Conservation (phyloP, 208 protist genomes). For the Plasmodiophora brassicae region DNA sequence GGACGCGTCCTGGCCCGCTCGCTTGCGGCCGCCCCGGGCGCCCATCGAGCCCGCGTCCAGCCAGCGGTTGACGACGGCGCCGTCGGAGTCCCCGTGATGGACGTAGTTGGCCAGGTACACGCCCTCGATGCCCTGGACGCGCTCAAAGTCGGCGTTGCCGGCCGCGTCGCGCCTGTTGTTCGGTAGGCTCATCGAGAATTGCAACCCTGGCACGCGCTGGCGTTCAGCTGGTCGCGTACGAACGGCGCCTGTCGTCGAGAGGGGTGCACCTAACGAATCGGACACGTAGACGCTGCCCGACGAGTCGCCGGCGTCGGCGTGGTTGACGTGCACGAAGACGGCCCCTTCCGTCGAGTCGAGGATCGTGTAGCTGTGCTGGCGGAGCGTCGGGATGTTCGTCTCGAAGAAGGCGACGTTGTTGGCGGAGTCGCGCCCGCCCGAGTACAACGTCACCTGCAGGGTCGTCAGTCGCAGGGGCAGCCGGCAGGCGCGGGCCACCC, state of each 20-base stretch:
- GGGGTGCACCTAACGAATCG: slow-evolving; percentile 28
- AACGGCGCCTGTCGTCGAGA: not conserved
- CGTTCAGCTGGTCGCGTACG: not conserved
- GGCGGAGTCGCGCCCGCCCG: not conserved
- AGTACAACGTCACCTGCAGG: not conserved
- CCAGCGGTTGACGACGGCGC: not conserved
- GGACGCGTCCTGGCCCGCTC: not conserved
- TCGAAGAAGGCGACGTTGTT: not conserved
- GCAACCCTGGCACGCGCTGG: not conserved
- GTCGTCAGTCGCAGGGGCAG: not conserved
- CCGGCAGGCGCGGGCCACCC: not conserved
- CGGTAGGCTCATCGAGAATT: slow-evolving; percentile 32
- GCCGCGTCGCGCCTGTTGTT: slow-evolving; percentile 34
- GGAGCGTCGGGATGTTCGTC: not conserved
- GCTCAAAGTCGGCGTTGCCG: slow-evolving; percentile 42
- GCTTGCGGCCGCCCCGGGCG: too few relatives aligned
- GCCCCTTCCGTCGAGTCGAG: slow-evolving; percentile 40
- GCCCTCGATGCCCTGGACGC: slow-evolving; percentile 41
- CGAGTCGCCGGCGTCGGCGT: slow-evolving; percentile 27
- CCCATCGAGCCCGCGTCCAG: not conserved
- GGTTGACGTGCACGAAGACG: slow-evolving; percentile 48
- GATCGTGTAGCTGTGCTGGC: slow-evolving; percentile 44
- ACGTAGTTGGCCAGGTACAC: slow-evolving; percentile 48
- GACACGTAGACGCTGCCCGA: slow-evolving; percentile 48
- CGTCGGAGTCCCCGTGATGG: slow-evolving; percentile 29